Base-by-base conservation (phyloP, 306 rosid species). In the Gillenia trifoliata region DNA sequence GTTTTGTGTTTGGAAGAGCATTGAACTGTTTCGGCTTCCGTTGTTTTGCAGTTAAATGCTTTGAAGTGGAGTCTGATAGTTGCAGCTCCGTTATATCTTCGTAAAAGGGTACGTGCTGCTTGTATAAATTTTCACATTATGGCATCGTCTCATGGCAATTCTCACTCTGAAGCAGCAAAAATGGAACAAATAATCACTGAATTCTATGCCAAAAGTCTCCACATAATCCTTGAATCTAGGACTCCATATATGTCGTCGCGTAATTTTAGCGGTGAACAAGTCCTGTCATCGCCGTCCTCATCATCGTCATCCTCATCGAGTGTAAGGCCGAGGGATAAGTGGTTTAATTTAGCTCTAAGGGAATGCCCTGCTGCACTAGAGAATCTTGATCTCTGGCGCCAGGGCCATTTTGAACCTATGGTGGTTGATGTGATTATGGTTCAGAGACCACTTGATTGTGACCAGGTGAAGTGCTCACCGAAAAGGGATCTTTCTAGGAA, bases 221-320 rank as follows among this genome's bases (percentile, higher is more conserved):
- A 89, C 64, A 89, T 91, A 75, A 84, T 93, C 65, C 89, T 91
- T 0, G 96, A 91, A 84, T 88, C 97, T 4, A 91, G 98, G 89
- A 68, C 90, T 10, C 80, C 86, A 6, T 77, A 33, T 6, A 73
- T 77, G 64, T 93, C 93, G 20, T 91, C 96, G 9, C 89, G 88
- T 17, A 85, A 89, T 84, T 89, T 62, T 11, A 81, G 78, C 6
- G 89, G 90, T 19, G 89, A 89, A 50, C 92, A 83, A 79, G 79
- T 71, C 62, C 31, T 83, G 30, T 71, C 86, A 0, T 89, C 98
- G 2, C 96, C 94, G 0, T 91, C 91, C 3, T 89, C 97, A 0
- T 88, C 97, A 7, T 78, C 92, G 1, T 86, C 93, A 0, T 89
- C 96, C 11, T 86, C 97, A 1, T 88, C 96, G 0, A 88, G 96